phyloP scores from a whole-genome alignment of 163 green algal species.

The Botryococcus braunii region DNA sequence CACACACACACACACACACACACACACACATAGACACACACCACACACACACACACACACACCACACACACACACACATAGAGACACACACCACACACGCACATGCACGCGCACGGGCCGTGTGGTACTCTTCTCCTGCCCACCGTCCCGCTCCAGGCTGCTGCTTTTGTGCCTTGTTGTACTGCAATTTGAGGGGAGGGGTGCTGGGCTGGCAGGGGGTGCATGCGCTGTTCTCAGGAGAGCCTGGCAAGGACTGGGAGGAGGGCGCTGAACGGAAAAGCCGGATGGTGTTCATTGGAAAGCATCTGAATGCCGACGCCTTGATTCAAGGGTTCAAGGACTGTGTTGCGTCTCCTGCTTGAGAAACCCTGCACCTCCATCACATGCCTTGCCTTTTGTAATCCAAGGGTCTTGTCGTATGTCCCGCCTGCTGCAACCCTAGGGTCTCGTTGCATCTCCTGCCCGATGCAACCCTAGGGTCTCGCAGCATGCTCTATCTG shows the following conservation, averaged over 20 bases:
- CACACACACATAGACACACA: too few relatives aligned
- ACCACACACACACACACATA: neutral
- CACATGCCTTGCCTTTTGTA: too few relatives aligned
- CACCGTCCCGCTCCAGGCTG: neutral
- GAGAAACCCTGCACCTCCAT: too few relatives aligned
- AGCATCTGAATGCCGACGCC: slow-evolving; percentile 18
- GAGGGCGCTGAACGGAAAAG: slow-evolving; percentile 7
- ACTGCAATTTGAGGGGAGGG: neutral
- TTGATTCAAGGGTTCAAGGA: slow-evolving; percentile 26
- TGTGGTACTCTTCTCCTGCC: neutral
- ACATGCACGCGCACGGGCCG: neutral
- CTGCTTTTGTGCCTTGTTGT: neutral
- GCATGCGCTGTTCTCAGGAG: slow-evolving; percentile 2
- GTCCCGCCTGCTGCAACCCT: too few relatives aligned
- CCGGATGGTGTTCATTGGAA: slow-evolving; percentile 27
- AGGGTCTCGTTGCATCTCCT: too few relatives aligned
- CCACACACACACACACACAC: neutral
- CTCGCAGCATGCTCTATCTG: too few relatives aligned
- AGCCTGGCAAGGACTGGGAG: neutral
- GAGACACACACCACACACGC: neutral
- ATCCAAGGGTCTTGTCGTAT: too few relatives aligned
- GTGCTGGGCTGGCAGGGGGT: neutral
- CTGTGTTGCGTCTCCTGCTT: neutral
- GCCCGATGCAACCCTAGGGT: too few relatives aligned
- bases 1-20: too few relatives aligned